Evolutionary conservation across 2,329 filamentous ascomycete species (phyloP).

Genomic region (Stachybotrys chlorohalonatus): DNA sequence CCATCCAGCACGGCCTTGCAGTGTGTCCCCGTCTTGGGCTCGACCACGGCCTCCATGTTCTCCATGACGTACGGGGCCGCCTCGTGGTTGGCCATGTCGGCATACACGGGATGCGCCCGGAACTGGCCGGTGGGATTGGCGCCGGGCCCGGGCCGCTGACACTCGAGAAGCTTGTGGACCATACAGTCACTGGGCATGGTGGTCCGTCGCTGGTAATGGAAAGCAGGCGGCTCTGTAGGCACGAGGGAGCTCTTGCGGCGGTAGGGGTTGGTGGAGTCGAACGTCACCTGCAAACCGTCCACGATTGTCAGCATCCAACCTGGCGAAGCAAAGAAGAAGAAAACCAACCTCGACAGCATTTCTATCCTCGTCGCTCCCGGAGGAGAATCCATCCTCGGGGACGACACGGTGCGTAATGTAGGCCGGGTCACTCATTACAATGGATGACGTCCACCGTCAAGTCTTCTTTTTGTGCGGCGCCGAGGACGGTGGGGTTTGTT

Average conservation of each 20-base stretch:
- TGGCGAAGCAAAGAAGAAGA: too few relatives aligned
- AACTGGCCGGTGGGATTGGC: slow-evolving; percentile 16
- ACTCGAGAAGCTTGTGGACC: slow-evolving; percentile 56
- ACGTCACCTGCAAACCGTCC: slow-evolving; percentile 40
- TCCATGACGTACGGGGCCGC: slow-evolving; percentile 7
- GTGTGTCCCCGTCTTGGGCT: slow-evolving; percentile 9
- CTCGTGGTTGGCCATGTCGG: slow-evolving; percentile 5
- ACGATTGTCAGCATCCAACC: background rate
- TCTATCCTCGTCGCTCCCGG: slow-evolving; percentile 37
- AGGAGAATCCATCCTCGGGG: slow-evolving; percentile 25
- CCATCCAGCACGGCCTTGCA: slow-evolving; percentile 27
- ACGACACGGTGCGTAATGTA: slow-evolving; percentile 14
- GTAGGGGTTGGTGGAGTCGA: slow-evolving; percentile 51
- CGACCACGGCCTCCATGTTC: slow-evolving; percentile 9
- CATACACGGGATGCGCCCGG: slow-evolving; percentile 14
- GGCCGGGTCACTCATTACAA: slow-evolving; percentile 9
- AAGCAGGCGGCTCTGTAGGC: slow-evolving; percentile 29
- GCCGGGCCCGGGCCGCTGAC: slow-evolving; percentile 31
- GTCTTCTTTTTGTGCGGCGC: background rate
- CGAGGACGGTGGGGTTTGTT: background rate
- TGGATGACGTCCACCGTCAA: slow-evolving; percentile 6
- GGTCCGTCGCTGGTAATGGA: slow-evolving; percentile 4
- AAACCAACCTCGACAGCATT: slow-evolving; percentile 40
- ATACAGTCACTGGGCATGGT: slow-evolving; percentile 46
- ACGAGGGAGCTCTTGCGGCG: slow-evolving; percentile 60